A percentile compares a stretch with the other conserved stretches of the same genome.
Evolutionary conservation across 2,329 filamentous ascomycete genomes (phyloP).

Genomic region (Penicillium capsulatum): DNA sequence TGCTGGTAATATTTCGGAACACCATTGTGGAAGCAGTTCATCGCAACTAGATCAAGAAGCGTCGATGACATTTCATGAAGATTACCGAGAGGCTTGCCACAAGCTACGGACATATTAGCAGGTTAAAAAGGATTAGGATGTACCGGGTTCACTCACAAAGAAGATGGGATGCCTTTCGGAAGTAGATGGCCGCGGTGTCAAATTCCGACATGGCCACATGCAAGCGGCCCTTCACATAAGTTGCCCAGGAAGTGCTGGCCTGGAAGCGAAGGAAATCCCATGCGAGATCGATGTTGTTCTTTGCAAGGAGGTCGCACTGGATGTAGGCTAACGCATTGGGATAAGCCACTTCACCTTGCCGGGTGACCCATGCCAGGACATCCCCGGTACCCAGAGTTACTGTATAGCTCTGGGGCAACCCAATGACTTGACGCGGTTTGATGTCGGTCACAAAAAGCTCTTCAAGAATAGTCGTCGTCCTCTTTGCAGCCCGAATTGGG

Average conservation of each 20-base stretch:
- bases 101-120: conserved; percentile 32
- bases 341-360: conserved; percentile 54
- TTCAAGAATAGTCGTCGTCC: conserved; percentile 39
- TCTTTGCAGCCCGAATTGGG: conserved; percentile 19
- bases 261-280: conserved; percentile 64
- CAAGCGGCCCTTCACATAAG: conserved; percentile 80
- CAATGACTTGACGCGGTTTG: conserved; percentile 39
- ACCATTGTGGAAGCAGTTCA: conserved; percentile 64
- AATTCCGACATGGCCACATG: conserved; percentile 70
- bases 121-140: background rate
- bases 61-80: conserved; percentile 50
- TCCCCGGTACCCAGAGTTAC: conserved; percentile 43
- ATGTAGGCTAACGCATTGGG: conserved; percentile 62
- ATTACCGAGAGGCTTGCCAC: conserved; percentile 44
- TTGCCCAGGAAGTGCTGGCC: conserved; percentile 55
- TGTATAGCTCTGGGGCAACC: conserved; percentile 40
- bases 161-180: conserved; percentile 77
- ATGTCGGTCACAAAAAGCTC: conserved; percentile 45
- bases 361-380: conserved; percentile 44
- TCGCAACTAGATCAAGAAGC: conserved; percentile 72
- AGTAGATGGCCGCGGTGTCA: conserved; percentile 66
- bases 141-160: conserved; percentile 64
- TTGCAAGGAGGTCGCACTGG: conserved; percentile 62
- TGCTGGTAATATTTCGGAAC: conserved; percentile 83
- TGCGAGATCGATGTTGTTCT: conserved; percentile 63